Base-by-base conservation (phyloP, 768 basidiomycete genomes). In the Hydnum rufescens region DNA sequence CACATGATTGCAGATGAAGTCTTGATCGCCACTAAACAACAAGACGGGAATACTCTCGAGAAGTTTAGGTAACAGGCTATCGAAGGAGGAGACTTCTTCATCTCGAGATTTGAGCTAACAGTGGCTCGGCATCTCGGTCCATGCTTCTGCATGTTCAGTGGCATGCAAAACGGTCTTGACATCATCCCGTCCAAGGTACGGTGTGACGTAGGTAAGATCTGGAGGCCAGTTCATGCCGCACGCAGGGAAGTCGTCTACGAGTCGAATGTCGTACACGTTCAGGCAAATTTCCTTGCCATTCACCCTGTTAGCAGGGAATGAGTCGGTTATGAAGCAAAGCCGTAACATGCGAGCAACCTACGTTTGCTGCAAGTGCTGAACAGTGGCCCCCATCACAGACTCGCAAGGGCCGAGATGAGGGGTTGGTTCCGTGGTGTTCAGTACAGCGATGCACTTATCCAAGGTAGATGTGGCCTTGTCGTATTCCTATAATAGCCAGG, bases 151-250 rank as follows among this genome's bases (percentile, higher is more conserved):
- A 57, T 88, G 82, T 3, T 69, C 72, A 1, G 66, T 67, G 0
- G 93, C 95, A 61, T 99, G 95, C 0, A 99, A 66, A 0, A 92
- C 86, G 0, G 53, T 57, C 25, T 87, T 73, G 47, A 99, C 95
- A 57, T 92, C 87, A 4, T 65, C 59, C 19, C 84, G 77, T 89
- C 75, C 76, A 3, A 99, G 75, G 62, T 90, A 93, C 1, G 68
- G 65, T 18, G 78, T 81, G 5, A 97, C 68, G 46, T 77, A 74
- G 2, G 71, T 64, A 47, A 97, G 76, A 60, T 90, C 87, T 31
- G 80, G 79, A 4, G 92, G 93, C 93, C 92, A 99, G 66, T 90
- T 93, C 88, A 93, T 85, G 2, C 93, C 95, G 64, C 95, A 99
- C 0, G 77, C 81, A 18, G 95, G 95, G 32, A 63, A 67, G 8